Percentiles rank a stretch among this genome's conserved stretches.
Conservation (phyloP, 371 early-diverging fungal genomes). For the Actinomortierella wolfii region DNA sequence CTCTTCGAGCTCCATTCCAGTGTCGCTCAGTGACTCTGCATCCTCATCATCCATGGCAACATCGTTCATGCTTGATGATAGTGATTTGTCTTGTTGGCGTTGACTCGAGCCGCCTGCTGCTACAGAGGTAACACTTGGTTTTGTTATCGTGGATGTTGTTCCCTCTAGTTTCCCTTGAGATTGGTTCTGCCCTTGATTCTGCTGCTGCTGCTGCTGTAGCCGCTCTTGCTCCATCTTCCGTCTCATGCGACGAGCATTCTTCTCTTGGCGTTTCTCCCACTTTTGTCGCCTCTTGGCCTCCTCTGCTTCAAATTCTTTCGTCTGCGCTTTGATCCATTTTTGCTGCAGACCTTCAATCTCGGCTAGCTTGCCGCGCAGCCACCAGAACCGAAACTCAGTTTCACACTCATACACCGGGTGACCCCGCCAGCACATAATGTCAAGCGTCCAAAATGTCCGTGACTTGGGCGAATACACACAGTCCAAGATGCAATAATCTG, state of each 20-base stretch:
- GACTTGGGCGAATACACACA: constrained; percentile 62
- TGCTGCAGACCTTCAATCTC: constrained; percentile 52
- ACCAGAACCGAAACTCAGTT: constrained; percentile 67
- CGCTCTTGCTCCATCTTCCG: constrained; percentile 11
- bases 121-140: too few species aligned
- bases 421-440: constrained; percentile 70
- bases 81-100: too few species aligned
- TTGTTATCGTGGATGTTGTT: too few species aligned
- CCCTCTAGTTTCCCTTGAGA: too few species aligned
- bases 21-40: too few species aligned
- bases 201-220: constrained; percentile 20
- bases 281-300: constrained; percentile 21
- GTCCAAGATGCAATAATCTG: constrained; percentile 64
- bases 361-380: constrained; percentile 59
- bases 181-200: background rate
- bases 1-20: too few species aligned
- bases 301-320: constrained; percentile 26
- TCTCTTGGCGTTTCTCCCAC: constrained; percentile 15
- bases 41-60: too few species aligned
- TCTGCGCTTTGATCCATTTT: constrained; percentile 30
- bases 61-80: too few species aligned
- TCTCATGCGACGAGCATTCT: too few species aligned
- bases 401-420: constrained; percentile 69
- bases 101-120: too few species aligned
- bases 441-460: constrained; percentile 64